Conservation (phyloP, 2,329 filamentous ascomycete genomes). For the Epichloe scottii region DNA sequence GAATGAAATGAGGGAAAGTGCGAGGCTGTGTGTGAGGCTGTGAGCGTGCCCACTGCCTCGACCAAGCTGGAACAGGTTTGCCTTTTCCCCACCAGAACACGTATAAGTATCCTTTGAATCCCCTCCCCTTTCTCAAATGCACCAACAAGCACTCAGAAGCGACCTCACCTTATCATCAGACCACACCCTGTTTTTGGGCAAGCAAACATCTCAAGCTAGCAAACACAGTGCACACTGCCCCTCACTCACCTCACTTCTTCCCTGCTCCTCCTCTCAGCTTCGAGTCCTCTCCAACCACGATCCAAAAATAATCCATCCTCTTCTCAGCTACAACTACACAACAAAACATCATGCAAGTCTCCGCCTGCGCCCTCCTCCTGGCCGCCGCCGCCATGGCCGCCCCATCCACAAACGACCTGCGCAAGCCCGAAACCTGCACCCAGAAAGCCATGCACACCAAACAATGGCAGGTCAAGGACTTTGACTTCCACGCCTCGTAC, state of each 20-base stretch:
- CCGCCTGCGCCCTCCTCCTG: slow-evolving; percentile 13
- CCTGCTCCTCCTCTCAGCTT: no score
- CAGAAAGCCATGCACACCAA: slow-evolving; percentile 9
- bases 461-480: slow-evolving; percentile 29
- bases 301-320: background rate
- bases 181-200: background rate
- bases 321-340: background rate
- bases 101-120: slow-evolving; percentile 1
- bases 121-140: background rate
- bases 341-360: slow-evolving; percentile 7
- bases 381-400: slow-evolving; percentile 14
- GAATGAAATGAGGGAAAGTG: background rate
- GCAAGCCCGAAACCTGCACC: slow-evolving; percentile 10
- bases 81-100: background rate
- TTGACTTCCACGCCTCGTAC: slow-evolving; percentile 37
- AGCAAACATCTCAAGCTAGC: background rate
- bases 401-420: slow-evolving; percentile 7
- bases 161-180: background rate
- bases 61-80: background rate
- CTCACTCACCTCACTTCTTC: no score
- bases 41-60: background rate
- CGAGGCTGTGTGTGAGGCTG: background rate
- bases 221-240: background rate
- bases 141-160: background rate
- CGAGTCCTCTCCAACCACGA: no score